Evolutionary conservation across 192 early-diverging fungal species (phyloP).

Genomic region (Gigaspora rosea): DNA sequence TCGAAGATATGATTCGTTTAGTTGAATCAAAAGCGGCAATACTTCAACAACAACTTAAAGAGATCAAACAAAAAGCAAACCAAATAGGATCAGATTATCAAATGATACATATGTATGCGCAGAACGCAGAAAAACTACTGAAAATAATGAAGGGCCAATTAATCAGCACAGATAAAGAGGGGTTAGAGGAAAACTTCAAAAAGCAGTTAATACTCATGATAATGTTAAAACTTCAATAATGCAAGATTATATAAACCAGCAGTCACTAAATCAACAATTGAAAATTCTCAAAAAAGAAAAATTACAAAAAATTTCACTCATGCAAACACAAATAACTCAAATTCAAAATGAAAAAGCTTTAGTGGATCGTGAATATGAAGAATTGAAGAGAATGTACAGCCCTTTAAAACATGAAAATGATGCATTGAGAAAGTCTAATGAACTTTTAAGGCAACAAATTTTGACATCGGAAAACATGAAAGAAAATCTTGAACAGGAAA

Average conservation of each 20-base stretch:
- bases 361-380: constrained; percentile 25
- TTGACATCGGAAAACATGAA: background rate
- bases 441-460: background rate
- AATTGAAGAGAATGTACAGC: constrained; percentile 14
- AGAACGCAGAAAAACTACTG: constrained; percentile 37
- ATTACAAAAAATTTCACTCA: constrained; percentile 10
- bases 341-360: constrained; percentile 15
- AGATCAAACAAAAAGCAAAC: constrained; percentile 35
- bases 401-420: constrained; percentile 22
- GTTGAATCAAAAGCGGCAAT: constrained; percentile 6
- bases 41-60: constrained; percentile 24
- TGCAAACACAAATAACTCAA: constrained; percentile 11
- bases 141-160: constrained; percentile 39
- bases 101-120: constrained; percentile 34
- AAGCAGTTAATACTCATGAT: constrained; percentile 33
- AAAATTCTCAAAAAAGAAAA: background rate
- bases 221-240: constrained; percentile 11
- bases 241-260: constrained; percentile 21
- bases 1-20: constrained; percentile 1
- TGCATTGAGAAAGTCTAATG: constrained; percentile 1
- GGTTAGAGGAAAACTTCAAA: constrained; percentile 42
- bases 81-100: constrained; percentile 51
- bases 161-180: constrained; percentile 30
- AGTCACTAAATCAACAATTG: background rate
- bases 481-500: background rate